phyloP scores from a whole-genome alignment of 1,284 basidiomycete species.

The Cronartium quercuum region DNA sequence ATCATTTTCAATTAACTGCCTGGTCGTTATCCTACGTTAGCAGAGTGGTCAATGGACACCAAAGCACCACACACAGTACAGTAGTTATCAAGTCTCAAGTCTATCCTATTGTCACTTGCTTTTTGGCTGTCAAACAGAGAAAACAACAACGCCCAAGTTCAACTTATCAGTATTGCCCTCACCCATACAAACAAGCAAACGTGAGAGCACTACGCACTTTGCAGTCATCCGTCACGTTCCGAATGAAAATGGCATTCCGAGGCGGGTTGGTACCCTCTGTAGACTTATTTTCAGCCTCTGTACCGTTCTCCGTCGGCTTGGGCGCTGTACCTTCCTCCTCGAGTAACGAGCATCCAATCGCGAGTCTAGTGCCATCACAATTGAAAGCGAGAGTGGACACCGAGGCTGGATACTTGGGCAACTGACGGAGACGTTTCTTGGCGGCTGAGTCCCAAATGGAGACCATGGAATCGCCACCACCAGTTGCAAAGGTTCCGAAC shows the following conservation, averaged over 20 bases:
- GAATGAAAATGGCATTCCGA: slow-evolving; percentile 29
- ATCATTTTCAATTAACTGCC: no score
- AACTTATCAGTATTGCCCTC: no score
- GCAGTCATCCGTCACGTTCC: slow-evolving; percentile 34
- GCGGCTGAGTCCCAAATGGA: slow-evolving; percentile 95
- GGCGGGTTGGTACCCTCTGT: slow-evolving; percentile 1
- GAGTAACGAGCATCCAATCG: slow-evolving; percentile 56
- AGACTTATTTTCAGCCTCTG: not conserved
- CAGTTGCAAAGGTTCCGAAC: slow-evolving; percentile 89
- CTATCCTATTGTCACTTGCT: no score
- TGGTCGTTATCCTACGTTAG: no score
- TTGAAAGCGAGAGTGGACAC: slow-evolving; percentile 73
- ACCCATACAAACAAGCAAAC: no score
- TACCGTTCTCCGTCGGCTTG: not conserved
- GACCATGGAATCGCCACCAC: slow-evolving; percentile 82
- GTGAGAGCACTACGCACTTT: slow-evolving; percentile 6
- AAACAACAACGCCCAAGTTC: no score
- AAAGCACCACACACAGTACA: no score
- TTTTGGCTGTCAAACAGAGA: no score
- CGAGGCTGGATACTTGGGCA: slow-evolving; percentile 65
- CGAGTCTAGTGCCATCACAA: slow-evolving; percentile 70
- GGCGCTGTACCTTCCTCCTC: slow-evolving; percentile 33
- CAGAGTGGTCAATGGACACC: no score
- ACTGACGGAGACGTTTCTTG: slow-evolving; percentile 88
- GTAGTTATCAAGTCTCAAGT: no score